Conservation (phyloP, 2,329 filamentous ascomycete genomes). For the Aspergillus sojae region DNA sequence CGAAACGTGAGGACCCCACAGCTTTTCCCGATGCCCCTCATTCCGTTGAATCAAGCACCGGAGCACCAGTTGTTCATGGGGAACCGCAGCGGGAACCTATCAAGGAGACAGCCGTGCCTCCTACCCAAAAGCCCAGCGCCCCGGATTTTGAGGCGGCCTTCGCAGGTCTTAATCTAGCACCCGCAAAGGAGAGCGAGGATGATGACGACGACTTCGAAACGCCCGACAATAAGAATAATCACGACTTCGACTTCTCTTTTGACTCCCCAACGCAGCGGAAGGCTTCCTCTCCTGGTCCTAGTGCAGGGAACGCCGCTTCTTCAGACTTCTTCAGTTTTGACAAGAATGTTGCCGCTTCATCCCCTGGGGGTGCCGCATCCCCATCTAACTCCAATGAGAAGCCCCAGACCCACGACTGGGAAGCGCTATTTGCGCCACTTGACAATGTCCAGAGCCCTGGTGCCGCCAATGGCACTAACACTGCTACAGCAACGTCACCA, state of each 20-base stretch:
- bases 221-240: slow-evolving; percentile 34
- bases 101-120: slow-evolving; percentile 19
- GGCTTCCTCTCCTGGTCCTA: slow-evolving; percentile 24
- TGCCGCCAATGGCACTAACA: slow-evolving; percentile 21
- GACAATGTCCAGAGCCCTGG: slow-evolving; percentile 52
- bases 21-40: slow-evolving; percentile 41
- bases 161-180: slow-evolving; percentile 47
- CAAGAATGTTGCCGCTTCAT: slow-evolving; percentile 28
- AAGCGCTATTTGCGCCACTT: slow-evolving; percentile 84
- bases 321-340: slow-evolving; percentile 46
- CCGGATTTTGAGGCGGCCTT: slow-evolving; percentile 53
- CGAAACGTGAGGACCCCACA: slow-evolving; percentile 44
- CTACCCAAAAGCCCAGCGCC: slow-evolving; percentile 35
- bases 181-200: slow-evolving; percentile 47
- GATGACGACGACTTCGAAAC: slow-evolving; percentile 61
- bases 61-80: slow-evolving; percentile 40
- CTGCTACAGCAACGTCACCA: slow-evolving; percentile 17
- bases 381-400: slow-evolving; percentile 44
- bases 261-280: slow-evolving; percentile 42
- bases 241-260: slow-evolving; percentile 52
- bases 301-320: slow-evolving; percentile 24
- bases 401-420: slow-evolving; percentile 75
- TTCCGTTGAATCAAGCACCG: slow-evolving; percentile 39
- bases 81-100: slow-evolving; percentile 31
- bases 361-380: slow-evolving; percentile 45